These are phyloP conservation scores for Umbilicaria muhlenbergii DNA, from an alignment of 495 filamentous ascomycete species.

Conservation along the genomic window DNA sequence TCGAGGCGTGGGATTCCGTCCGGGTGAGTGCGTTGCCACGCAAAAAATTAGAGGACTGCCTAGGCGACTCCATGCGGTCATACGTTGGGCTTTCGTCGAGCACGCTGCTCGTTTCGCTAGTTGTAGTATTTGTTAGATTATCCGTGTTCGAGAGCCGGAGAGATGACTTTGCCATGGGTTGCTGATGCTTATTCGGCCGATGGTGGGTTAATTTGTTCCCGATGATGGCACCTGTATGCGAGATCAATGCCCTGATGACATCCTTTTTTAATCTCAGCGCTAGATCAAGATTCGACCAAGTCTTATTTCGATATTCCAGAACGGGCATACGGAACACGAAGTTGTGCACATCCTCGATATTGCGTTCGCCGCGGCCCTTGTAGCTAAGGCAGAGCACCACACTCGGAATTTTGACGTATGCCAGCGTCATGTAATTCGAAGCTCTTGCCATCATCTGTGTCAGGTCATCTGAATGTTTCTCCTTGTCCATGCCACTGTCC, in stretches of 20 bases:
- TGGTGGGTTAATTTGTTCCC: constrained; percentile 93
- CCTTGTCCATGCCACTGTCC: constrained; percentile 35
- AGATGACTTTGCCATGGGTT: constrained; percentile 47
- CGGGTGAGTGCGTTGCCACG: constrained; percentile 5
- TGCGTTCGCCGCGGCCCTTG: constrained; percentile 89
- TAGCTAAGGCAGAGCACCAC: constrained; percentile 93
- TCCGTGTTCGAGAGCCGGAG: constrained; percentile 35
- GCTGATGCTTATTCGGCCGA: constrained; percentile 59
- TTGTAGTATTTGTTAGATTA: constrained; percentile 19
- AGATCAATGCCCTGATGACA: constrained; percentile 84
- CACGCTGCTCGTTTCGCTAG: constrained; percentile 12
- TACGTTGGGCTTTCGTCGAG: constrained; percentile 6
- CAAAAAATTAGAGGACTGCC: not conserved
- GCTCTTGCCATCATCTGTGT: constrained; percentile 95
- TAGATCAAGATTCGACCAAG: constrained; percentile 95
- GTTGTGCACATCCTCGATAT: constrained; percentile 89
- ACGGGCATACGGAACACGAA: constrained; percentile 93
- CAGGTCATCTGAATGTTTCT: constrained; percentile 67
- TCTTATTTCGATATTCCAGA: constrained; percentile 94
- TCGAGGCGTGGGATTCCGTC: constrained; percentile 9
- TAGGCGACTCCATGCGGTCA: not conserved
- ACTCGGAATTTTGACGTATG: constrained; percentile 85
- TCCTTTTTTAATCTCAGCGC: constrained; percentile 84
- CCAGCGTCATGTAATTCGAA: constrained; percentile 92
- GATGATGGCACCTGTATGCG: constrained; percentile 89